Conservation (phyloP, 441 rosid genomes). For the Adansonia gregorii region DNA sequence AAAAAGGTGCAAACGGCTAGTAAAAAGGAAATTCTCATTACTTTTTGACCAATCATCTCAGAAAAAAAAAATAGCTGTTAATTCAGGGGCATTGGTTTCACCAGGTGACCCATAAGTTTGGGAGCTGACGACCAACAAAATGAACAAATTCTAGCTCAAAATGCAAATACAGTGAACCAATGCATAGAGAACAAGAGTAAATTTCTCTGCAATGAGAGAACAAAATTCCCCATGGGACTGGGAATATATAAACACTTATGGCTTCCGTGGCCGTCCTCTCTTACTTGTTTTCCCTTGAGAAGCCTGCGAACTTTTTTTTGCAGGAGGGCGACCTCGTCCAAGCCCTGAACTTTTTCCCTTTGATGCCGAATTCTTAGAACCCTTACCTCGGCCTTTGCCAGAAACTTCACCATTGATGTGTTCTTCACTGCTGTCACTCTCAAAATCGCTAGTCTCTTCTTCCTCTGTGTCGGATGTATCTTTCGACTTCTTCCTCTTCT, state of each 20-base stretch:
- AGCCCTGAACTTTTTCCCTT: constrained; percentile 39
- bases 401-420: constrained; percentile 43
- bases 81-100: neutral
- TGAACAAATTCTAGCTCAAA: constrained; percentile 11
- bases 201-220: constrained; percentile 48
- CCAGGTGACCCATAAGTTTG: constrained; percentile 1
- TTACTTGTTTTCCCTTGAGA: constrained; percentile 53
- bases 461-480: constrained; percentile 67
- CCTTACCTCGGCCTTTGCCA: constrained; percentile 52
- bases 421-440: constrained; percentile 56
- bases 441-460: constrained; percentile 53
- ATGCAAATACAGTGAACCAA: constrained; percentile 29
- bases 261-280: constrained; percentile 83
- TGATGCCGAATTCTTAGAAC: constrained; percentile 25
- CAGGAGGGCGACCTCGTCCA: constrained; percentile 45
- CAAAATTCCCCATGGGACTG: constrained; percentile 44
- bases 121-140: neutral
- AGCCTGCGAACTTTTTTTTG: constrained; percentile 44
- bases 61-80: neutral
- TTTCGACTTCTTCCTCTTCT: constrained; percentile 70
- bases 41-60: neutral
- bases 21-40: neutral
- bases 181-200: neutral
- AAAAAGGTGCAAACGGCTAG: constrained; percentile 32
- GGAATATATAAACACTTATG: constrained; percentile 31